Conservation (phyloP, 371 early-diverging fungal species). For the Mucor plumbeus region DNA sequence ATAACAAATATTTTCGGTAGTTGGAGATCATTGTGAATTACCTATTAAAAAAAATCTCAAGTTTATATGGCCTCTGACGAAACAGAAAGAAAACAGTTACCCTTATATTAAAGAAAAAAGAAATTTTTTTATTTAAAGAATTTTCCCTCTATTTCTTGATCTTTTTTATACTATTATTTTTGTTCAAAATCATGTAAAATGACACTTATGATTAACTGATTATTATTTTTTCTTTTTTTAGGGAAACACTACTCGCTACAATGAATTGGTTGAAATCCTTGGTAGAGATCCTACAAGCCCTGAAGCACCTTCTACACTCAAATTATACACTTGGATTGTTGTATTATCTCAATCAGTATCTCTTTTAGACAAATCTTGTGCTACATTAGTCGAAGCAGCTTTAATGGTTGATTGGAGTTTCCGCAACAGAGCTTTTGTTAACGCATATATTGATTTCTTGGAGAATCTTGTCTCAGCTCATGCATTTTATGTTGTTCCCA, state of each 20-base stretch:
- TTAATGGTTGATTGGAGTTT: constrained; percentile 73
- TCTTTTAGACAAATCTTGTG: constrained; percentile 54
- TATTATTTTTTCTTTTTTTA: constrained; percentile 18
- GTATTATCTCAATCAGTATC: constrained; percentile 64
- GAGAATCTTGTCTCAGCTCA: constrained; percentile 88
- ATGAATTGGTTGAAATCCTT: constrained; percentile 57
- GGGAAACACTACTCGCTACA: constrained; percentile 57
- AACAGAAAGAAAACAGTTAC: too few species aligned
- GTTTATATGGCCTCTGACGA: too few species aligned
- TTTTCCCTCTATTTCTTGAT: constrained; percentile 11
- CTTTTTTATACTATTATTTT: constrained; percentile 3
- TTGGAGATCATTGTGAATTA: too few species aligned
- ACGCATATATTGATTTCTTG: constrained; percentile 72
- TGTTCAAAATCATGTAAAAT: background rate
- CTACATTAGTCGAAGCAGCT: constrained; percentile 74
- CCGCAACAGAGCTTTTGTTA: constrained; percentile 65
- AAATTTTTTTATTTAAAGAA: too few species aligned
- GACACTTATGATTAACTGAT: background rate
- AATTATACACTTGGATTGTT: constrained; percentile 57
- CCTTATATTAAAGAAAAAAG: too few species aligned
- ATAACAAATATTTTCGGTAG: background rate
- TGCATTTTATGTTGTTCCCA: constrained; percentile 74
- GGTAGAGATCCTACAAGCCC: constrained; percentile 46
- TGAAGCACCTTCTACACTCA: constrained; percentile 53
- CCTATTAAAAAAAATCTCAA: too few species aligned